Evolutionary conservation across 495 filamentous ascomycete genomes (phyloP).

Genomic region (Arthonia radiata): DNA sequence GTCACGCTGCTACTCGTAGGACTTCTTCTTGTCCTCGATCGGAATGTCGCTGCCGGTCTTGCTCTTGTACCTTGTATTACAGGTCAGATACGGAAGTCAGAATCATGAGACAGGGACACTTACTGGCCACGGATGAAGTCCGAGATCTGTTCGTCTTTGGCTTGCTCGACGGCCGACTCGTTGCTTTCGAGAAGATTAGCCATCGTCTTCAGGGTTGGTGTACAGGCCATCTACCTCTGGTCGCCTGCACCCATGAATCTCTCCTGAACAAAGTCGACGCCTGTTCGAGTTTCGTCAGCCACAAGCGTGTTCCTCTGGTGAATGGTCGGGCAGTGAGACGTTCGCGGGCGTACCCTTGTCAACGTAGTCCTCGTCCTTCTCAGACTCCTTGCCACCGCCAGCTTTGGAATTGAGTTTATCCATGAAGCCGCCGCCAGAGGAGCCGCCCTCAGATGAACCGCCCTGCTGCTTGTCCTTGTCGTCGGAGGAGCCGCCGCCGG

Average conservation of each 20-base stretch:
- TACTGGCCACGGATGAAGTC: conserved; percentile 29
- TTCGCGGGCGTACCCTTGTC: conserved; percentile 28
- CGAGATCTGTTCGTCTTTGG: conserved; percentile 45
- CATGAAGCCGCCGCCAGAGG: conserved; percentile 25
- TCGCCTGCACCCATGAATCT: conserved; percentile 34
- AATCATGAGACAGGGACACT: no score
- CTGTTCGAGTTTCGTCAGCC: no score
- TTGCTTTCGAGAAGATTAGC: no score
- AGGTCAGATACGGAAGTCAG: no score
- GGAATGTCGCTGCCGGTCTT: conserved; percentile 35
- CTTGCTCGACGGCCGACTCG: conserved; percentile 46
- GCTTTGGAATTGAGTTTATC: conserved; percentile 33
- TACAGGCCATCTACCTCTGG: no score
- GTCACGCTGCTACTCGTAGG: no score
- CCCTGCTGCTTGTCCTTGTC: conserved; percentile 3
- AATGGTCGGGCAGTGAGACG: conserved; percentile 4
- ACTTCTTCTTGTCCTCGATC: conserved; percentile 36
- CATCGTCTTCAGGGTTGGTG: no score
- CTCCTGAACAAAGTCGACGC: conserved; percentile 42
- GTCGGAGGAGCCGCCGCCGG: conserved; percentile 5
- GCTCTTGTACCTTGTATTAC: no score
- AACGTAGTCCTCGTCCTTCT: conserved; percentile 44
- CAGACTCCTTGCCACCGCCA: conserved; percentile 37
- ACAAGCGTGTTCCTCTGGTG: no score
- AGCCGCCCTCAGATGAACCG: conserved; percentile 15